These are phyloP conservation scores for Hericium alpestre DNA, from an alignment of 768 basidiomycete species.

Conservation along the genomic window DNA sequence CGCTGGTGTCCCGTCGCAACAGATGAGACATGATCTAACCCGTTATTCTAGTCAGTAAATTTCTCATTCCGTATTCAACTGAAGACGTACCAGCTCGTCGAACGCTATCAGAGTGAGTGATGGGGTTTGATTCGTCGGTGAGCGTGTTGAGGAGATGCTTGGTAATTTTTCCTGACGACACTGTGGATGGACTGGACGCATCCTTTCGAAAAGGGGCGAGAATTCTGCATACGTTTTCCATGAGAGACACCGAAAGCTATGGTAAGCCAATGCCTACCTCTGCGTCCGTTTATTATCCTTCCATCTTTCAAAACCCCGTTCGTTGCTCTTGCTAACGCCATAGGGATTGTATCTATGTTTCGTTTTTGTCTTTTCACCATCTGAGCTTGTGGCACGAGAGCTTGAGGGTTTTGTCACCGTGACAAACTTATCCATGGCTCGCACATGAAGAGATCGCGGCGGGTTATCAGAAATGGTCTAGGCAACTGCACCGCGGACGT, in stretches of 20 bases:
- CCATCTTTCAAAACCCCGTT: slow-evolving; percentile 18
- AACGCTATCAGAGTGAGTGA: slow-evolving; percentile 60
- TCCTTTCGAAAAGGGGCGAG: background rate
- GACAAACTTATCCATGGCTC: slow-evolving; percentile 24
- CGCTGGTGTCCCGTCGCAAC: slow-evolving; percentile 37
- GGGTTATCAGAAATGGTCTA: background rate
- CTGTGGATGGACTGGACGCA: background rate
- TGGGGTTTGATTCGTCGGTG: slow-evolving; percentile 58
- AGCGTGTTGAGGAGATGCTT: slow-evolving; percentile 54
- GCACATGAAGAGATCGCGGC: background rate
- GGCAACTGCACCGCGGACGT: too few relatives aligned
- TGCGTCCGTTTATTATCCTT: slow-evolving; percentile 16
- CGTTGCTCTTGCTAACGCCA: slow-evolving; percentile 13
- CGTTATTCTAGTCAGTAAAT: background rate
- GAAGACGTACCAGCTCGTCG: slow-evolving; percentile 44
- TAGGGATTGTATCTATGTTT: slow-evolving; percentile 21
- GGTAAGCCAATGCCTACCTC: slow-evolving; percentile 10
- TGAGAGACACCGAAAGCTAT: background rate
- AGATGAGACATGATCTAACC: slow-evolving; percentile 47
- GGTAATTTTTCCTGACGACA: slow-evolving; percentile 29
- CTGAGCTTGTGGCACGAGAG: slow-evolving; percentile 8
- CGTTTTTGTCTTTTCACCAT: slow-evolving; percentile 12
- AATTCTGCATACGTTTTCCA: background rate
- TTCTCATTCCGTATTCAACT: background rate
- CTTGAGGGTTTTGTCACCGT: slow-evolving; percentile 16